Evolutionary conservation across 208 protist species (phyloP).

Genomic region (Histomonas meleagridis): DNA sequence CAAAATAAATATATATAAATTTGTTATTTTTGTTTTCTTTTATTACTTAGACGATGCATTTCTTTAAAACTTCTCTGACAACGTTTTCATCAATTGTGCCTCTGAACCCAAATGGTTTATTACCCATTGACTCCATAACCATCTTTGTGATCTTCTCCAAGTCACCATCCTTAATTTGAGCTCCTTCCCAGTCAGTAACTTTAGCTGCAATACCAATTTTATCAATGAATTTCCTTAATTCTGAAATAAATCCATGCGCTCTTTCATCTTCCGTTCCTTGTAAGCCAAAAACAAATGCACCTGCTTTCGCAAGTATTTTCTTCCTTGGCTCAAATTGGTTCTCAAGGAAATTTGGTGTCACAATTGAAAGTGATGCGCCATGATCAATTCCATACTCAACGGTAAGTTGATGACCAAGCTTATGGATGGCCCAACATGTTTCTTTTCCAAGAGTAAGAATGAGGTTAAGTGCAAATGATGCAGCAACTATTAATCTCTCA

Average conservation of each 20-base stretch:
- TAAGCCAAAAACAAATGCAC: not conserved
- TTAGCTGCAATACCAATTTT: not conserved
- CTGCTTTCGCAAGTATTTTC: not conserved
- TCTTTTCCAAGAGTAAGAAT: not conserved
- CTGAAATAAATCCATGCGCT: not conserved
- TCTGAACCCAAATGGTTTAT: slow-evolving; percentile 9
- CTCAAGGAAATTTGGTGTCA: not conserved
- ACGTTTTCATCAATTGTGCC: not conserved
- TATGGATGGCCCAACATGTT: not conserved
- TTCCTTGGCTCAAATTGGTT: no score
- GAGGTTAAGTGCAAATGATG: not conserved
- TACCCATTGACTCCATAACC: not conserved
- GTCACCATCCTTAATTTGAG: not conserved
- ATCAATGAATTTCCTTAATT: not conserved
- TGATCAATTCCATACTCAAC: slow-evolving; percentile 11
- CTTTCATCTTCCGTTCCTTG: not conserved
- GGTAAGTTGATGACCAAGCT: not conserved
- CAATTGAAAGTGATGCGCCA: not conserved
- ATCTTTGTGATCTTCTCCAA: not conserved
- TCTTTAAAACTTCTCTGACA: no score
- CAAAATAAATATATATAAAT: no score
- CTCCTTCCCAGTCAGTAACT: not conserved
- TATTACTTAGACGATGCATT: no score
- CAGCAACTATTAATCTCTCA: not conserved
- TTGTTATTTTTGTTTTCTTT: no score